phyloP scores from a whole-genome alignment of 2,329 filamentous ascomycete species.

The Fusarium tuaranense region DNA sequence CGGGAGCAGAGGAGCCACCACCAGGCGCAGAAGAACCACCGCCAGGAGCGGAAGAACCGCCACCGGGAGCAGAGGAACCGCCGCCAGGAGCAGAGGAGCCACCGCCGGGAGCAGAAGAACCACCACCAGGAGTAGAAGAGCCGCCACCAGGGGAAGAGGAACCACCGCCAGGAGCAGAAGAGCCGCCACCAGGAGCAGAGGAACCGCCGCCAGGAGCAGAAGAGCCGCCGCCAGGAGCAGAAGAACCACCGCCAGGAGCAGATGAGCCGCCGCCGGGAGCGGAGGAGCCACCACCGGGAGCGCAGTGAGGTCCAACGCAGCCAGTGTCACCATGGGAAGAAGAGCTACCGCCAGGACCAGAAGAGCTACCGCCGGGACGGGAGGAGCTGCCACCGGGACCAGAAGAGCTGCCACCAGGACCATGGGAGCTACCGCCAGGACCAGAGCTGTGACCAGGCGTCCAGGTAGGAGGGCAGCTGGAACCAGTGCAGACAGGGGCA shows the following conservation, averaged over 20 bases:
- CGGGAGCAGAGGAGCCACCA: neutral
- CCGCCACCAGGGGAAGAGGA: neutral
- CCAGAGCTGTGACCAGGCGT: neutral
- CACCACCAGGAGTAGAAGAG: neutral
- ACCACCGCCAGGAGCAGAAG: neutral
- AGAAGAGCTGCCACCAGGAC: neutral
- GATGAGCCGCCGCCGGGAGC: neutral
- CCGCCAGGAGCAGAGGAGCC: neutral
- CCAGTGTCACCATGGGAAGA: neutral
- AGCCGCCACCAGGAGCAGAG: neutral
- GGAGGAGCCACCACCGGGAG: fast-evolving
- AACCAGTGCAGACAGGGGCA: constrained; percentile 11
- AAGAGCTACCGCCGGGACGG: neutral
- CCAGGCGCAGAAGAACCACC: neutral
- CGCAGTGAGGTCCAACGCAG: neutral
- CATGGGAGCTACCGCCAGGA: neutral
- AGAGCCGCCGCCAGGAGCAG: neutral
- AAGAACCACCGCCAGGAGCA: neutral
- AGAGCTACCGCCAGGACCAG: neutral
- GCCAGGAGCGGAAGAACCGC: neutral
- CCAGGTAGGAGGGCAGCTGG: constrained; percentile 14
- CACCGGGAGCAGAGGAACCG: neutral
- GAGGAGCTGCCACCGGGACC: neutral
- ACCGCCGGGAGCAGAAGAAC: neutral
- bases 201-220: neutral